Conservation (phyloP, 768 basidiomycete species). For the Mycena indigotica region DNA sequence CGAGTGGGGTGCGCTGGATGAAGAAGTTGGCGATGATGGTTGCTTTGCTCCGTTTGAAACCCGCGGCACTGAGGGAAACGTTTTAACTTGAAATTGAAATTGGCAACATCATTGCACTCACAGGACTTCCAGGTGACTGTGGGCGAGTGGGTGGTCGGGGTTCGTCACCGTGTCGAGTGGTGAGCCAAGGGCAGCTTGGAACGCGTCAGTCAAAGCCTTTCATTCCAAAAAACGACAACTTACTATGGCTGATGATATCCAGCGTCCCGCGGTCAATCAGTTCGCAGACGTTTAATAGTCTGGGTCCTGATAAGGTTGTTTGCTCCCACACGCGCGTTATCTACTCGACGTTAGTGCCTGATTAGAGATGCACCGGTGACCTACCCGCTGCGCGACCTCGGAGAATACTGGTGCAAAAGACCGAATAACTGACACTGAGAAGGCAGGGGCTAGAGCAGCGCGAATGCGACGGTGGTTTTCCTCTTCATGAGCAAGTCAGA, state of each 20-base stretch:
- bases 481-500: neutral
- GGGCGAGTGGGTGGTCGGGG: slow-evolving; percentile 15
- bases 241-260: slow-evolving; percentile 19
- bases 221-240: neutral
- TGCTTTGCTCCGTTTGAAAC: slow-evolving; percentile 2
- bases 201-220: no score
- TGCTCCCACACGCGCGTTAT: no score
- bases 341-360: no score
- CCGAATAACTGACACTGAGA: slow-evolving; percentile 2
- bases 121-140: slow-evolving; percentile 18
- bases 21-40: slow-evolving; percentile 8
- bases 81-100: neutral
- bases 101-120: neutral
- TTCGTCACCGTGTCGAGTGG: slow-evolving; percentile 16
- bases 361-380: slow-evolving; percentile 1
- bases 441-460: slow-evolving; percentile 13
- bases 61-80: slow-evolving; percentile 1
- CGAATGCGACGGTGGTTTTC: slow-evolving; percentile 16
- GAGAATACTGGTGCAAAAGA: slow-evolving; percentile 11
- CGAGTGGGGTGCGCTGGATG: slow-evolving; percentile 11
- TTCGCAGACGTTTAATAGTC: slow-evolving; percentile 11
- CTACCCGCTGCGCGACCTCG: slow-evolving; percentile 11
- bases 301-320: no score
- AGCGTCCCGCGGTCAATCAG: slow-evolving; percentile 17
- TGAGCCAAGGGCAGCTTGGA: slow-evolving; percentile 15